Conservation (phyloP, 306 rosid genomes). For the Medicago arabica region DNA sequence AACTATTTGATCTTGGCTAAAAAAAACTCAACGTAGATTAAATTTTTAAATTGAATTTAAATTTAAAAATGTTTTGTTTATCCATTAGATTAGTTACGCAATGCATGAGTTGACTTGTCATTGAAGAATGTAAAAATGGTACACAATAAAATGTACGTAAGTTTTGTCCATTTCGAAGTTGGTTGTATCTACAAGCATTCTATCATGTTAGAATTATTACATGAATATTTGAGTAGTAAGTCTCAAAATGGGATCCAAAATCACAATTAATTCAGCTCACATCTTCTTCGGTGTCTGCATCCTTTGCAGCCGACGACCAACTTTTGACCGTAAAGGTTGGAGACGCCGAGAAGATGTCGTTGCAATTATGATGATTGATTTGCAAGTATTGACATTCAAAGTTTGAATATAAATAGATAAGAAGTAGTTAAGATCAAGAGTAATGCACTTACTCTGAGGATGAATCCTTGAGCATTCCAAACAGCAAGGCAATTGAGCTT, state of each 20-base stretch:
- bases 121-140: neutral
- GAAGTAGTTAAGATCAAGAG: constrained; percentile 1
- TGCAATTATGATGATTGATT: neutral
- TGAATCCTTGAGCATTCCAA: constrained; percentile 67
- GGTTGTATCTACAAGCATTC: neutral
- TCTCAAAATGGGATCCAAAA: neutral
- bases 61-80: neutral
- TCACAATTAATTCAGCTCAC: neutral
- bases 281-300: neutral
- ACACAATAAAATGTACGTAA: neutral
- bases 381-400: constrained; percentile 9
- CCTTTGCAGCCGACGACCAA: neutral
- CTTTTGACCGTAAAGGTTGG: neutral
- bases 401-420: neutral
- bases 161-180: neutral
- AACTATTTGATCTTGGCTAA: neutral
- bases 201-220: neutral
- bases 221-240: neutral
- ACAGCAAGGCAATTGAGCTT: constrained; percentile 62
- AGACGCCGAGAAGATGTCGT: neutral
- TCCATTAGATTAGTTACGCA: neutral
- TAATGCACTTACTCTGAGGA: constrained; percentile 71
- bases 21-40: too few relatives aligned
- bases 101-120: neutral
- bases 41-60: too few relatives aligned